Conservation (phyloP, 108 stramenopile species). For the Discostella pseudostelligera region DNA sequence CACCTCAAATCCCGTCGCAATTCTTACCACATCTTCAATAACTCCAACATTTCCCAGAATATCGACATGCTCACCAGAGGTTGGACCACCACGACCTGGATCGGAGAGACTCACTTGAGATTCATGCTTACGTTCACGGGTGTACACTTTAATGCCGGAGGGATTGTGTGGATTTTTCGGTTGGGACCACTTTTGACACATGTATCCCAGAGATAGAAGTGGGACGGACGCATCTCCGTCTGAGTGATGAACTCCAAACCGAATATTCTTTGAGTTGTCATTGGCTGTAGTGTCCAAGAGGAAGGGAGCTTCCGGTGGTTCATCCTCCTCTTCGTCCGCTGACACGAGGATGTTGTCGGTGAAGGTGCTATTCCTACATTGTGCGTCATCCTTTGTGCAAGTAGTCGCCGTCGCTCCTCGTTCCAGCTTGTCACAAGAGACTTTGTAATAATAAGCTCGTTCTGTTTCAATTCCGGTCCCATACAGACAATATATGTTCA, state of each 20-base stretch:
- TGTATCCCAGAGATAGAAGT: conserved; percentile 80
- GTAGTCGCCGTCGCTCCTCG: conserved; percentile 12
- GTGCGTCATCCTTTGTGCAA: conserved; percentile 11
- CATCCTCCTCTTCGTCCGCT: background rate
- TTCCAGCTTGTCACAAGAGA: conserved; percentile 42
- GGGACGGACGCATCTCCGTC: conserved; percentile 89
- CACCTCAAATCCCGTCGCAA: conserved; percentile 69
- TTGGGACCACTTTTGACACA: conserved; percentile 77
- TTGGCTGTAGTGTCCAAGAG: conserved; percentile 63
- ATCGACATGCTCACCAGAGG: conserved; percentile 83
- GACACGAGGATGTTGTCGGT: background rate
- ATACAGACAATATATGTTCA: conserved; percentile 89
- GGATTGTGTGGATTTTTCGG: conserved; percentile 68
- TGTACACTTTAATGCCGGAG: conserved; percentile 54
- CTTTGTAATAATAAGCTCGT: conserved; percentile 78
- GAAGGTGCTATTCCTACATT: conserved; percentile 5
- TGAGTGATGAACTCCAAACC: conserved; percentile 58
- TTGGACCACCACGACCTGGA: conserved; percentile 76
- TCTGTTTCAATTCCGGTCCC: conserved; percentile 82
- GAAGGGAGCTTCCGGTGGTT: conserved; percentile 56
- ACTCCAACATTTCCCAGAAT: conserved; percentile 83
- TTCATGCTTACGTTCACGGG: conserved; percentile 69
- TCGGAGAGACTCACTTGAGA: conserved; percentile 56
- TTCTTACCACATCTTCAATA: conserved; percentile 68
- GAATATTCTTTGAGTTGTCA: conserved; percentile 47